phyloP scores from a whole-genome alignment of 345 rosid species.

The Diplotaxis tenuifolia region DNA sequence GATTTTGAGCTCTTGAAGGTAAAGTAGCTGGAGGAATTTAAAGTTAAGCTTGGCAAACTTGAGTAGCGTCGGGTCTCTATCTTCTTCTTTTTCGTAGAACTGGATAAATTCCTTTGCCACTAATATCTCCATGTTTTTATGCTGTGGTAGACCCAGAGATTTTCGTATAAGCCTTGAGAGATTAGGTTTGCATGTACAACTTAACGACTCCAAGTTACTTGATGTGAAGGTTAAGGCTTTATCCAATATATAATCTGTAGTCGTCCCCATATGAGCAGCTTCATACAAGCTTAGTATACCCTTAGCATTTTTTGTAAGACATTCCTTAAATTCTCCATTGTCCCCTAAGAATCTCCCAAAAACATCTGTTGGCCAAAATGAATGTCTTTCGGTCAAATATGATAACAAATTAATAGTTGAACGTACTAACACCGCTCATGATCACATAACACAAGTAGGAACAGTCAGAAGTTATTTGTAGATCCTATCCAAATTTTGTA shows the following conservation, averaged over 20 bases:
- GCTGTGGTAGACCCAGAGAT: neutral
- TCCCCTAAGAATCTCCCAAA: slow-evolving; percentile 34
- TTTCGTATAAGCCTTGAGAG: slow-evolving; percentile 16
- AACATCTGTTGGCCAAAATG: slow-evolving; percentile 21
- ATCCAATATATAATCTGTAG: slow-evolving; percentile 40
- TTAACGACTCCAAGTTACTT: neutral
- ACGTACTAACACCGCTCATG: neutral
- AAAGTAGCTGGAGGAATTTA: neutral
- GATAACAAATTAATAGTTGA: neutral
- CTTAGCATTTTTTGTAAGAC: slow-evolving; percentile 18
- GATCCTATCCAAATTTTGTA: neutral
- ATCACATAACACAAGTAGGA: neutral
- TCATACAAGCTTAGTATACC: slow-evolving; percentile 42
- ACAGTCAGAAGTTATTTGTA: neutral
- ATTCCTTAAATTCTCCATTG: slow-evolving; percentile 27
- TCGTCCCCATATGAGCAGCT: slow-evolving; percentile 36
- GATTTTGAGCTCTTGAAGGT: neutral
- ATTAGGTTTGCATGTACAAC: neutral
- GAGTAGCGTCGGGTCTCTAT: neutral
- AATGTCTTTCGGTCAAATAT: neutral
- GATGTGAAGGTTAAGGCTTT: slow-evolving; percentile 30
- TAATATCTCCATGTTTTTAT: neutral
- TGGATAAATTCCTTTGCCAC: neutral
- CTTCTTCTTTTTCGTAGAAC: neutral
- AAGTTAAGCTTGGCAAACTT: neutral